Evolutionary conservation across 2,329 filamentous ascomycete species (phyloP), one percentile per base, ranked within the genome.

Genomic region (Colletotrichum incanum): DNA sequence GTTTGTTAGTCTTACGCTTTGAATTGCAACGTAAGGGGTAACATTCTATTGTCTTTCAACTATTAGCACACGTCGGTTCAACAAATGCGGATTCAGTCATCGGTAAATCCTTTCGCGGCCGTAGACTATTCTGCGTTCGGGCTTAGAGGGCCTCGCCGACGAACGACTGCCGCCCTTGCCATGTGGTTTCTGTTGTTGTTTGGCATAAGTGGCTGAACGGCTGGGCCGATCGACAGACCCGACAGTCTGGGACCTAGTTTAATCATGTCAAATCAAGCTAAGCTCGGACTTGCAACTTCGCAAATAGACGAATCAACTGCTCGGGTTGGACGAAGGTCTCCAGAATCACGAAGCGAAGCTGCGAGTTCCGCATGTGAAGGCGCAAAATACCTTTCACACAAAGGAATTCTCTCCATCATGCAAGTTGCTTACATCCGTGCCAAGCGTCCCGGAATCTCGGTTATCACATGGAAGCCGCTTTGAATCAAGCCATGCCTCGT

Each of bases 181-280:
- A 70, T 66, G 67, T 70, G 67, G n/a, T 54, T 54, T 58, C 6
- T 39, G 7, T 16, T 43, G 59, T 16, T 41, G 28, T 23, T 34
- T 31, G 54, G 45, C 52, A 31, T 28, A 20, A 31, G 20, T 59
- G 54, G 28, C 39, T 52, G 55, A 66, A 60, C 62, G 45, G 54
- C 54, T 37, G 26, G 26, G n/a, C 62, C 62, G 67, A 66, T 47
- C 26, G n/a, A 47, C 54, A 4, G 54, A 66, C 67, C 67, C 67
- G 67, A 39, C 28, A 55, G 31, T 58, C 12, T 39, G 67, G 67
- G 54, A 59, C 62, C 52, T 55, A 60, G 11, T 39, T 43, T 66
- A 66, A 54, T 16, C 39, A 14, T 5, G 5, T 47, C 18, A n/a
- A 18, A 55, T 60, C 9, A 4, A 23, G 67, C 26, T 28, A 54